phyloP scores from a whole-genome alignment of 139 green algal species.

The Trebouxia sp. region DNA sequence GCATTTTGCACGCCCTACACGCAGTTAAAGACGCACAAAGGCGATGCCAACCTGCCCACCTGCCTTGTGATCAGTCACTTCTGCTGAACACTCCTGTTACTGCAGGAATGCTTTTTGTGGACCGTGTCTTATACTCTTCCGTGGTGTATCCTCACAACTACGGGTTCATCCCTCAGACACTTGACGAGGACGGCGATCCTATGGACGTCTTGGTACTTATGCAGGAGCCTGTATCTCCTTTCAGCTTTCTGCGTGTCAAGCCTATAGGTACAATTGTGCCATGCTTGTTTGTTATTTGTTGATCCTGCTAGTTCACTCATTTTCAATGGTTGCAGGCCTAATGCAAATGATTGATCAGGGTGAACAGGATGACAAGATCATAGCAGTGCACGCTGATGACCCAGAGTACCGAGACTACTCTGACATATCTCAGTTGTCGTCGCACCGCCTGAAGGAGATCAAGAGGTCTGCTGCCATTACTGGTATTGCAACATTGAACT shows the following conservation, averaged over 20 bases:
- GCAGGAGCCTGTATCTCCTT: slow-evolving; percentile 84
- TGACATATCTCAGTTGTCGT: slow-evolving; percentile 88
- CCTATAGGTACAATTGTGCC: slow-evolving; percentile 80
- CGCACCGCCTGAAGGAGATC: slow-evolving; percentile 87
- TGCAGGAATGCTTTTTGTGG: slow-evolving; percentile 64
- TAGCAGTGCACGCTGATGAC: slow-evolving; percentile 84
- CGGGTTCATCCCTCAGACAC: slow-evolving; percentile 93
- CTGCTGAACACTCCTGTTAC: too few species aligned
- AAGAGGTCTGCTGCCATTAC: slow-evolving; percentile 29
- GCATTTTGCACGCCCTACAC: not conserved
- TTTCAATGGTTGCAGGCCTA: slow-evolving; percentile 43
- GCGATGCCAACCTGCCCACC: too few species aligned
- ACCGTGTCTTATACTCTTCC: slow-evolving; percentile 95
- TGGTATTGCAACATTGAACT: too few species aligned
- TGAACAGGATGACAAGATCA: slow-evolving; percentile 48
- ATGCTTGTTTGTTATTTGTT: not conserved
- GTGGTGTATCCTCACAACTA: slow-evolving; percentile 63
- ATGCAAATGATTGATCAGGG: slow-evolving; percentile 97
- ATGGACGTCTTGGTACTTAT: slow-evolving; percentile 68
- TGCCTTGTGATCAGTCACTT: too few species aligned
- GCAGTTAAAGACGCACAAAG: too few species aligned
- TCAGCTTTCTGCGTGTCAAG: slow-evolving; percentile 83
- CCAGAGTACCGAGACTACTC: slow-evolving; percentile 87
- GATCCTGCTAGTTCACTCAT: not conserved
- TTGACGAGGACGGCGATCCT: slow-evolving; percentile 89